Conservation (phyloP, 352 stramenopile genomes). For the Detonula confervacea region DNA sequence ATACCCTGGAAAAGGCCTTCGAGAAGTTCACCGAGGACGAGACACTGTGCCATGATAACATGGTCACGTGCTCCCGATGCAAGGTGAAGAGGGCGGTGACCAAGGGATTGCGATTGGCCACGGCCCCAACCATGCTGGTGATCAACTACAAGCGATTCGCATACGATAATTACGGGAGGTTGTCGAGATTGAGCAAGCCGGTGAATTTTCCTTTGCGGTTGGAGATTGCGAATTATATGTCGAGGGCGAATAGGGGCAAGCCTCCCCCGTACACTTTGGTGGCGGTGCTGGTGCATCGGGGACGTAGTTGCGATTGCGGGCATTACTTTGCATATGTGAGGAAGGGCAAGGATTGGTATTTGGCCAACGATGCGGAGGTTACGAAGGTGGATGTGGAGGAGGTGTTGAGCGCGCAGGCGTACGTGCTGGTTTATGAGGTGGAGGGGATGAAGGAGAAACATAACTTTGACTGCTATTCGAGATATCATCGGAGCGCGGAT, state of each 20-base stretch:
- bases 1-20: slow-evolving; percentile 68
- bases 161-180: slow-evolving; percentile 74
- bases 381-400: slow-evolving; percentile 69
- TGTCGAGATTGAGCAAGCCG: slow-evolving; percentile 70
- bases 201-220: slow-evolving; percentile 74
- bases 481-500: slow-evolving; percentile 52
- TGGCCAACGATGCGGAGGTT: slow-evolving; percentile 78
- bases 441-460: slow-evolving; percentile 74
- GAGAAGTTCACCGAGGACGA: slow-evolving; percentile 82
- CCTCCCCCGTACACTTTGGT: slow-evolving; percentile 78
- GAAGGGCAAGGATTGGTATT: slow-evolving; percentile 78
- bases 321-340: slow-evolving; percentile 84
- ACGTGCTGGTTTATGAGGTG: slow-evolving; percentile 85
- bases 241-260: slow-evolving; percentile 70
- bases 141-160: slow-evolving; percentile 85
- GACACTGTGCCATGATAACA: slow-evolving; percentile 76
- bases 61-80: slow-evolving; percentile 75
- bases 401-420: slow-evolving; percentile 79
- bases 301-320: slow-evolving; percentile 73
- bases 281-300: slow-evolving; percentile 78
- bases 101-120: slow-evolving; percentile 77
- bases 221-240: slow-evolving; percentile 82
- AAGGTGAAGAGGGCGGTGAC: slow-evolving; percentile 69
- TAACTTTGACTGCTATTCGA: slow-evolving; percentile 61
- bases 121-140: slow-evolving; percentile 81